A percentile compares a stretch with the other conserved stretches of the same genome.
Conservation (phyloP, 169 alveolate species). For the Plasmodium fragile region DNA sequence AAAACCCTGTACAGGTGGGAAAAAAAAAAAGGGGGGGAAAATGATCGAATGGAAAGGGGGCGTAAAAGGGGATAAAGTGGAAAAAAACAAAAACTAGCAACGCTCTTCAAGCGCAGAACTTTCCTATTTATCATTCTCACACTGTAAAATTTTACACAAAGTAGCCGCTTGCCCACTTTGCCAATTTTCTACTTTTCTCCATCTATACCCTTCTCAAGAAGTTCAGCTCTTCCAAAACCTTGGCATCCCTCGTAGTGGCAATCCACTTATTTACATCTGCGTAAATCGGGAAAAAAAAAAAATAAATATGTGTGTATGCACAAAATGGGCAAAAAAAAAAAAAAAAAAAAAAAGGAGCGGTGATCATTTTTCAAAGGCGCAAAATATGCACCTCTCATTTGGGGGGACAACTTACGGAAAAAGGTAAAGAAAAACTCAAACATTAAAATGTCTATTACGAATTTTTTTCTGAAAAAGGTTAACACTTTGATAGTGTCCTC, state of each 20-base stretch:
- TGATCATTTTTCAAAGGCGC: background rate
- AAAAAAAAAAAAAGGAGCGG: background rate
- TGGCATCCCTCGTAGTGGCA: conserved; percentile 20
- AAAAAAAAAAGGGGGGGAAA: background rate
- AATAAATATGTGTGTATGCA: background rate
- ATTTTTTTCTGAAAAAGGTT: conserved; percentile 26
- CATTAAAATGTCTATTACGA: conserved; percentile 39
- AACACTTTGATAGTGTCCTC: conserved; percentile 21
- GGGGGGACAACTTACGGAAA: conserved; percentile 35
- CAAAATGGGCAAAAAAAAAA: conserved; percentile 5
- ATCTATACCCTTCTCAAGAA: conserved; percentile 6
- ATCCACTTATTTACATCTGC: conserved; percentile 70
- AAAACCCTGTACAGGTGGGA: conserved; percentile 18
- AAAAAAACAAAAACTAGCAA: background rate
- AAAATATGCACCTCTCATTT: background rate
- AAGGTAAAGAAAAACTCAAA: conserved; percentile 55
- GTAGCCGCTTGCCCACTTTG: background rate
- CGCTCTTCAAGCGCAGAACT: background rate
- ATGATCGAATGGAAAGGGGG: background rate
- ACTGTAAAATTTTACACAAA: background rate
- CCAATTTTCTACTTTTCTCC: background rate
- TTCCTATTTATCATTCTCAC: background rate
- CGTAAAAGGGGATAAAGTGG: background rate
- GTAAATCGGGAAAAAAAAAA: background rate
- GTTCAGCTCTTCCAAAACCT: conserved; percentile 8